Evolutionary conservation across 345 rosid species (phyloP), one percentile per base, ranked within the genome.

Genomic region (Corchorus olitorius): DNA sequence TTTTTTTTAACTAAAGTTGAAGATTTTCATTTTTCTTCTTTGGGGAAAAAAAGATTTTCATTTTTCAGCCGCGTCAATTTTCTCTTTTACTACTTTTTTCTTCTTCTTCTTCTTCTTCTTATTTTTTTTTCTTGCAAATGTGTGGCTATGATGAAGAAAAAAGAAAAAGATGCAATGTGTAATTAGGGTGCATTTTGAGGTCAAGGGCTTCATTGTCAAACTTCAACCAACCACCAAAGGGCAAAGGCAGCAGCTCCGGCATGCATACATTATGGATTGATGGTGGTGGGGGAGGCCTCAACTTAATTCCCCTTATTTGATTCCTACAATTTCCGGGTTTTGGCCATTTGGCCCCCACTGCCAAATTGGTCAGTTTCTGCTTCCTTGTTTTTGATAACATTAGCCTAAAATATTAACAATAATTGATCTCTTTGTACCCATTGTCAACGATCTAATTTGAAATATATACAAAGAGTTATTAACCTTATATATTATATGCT

Each of bases 181-280:
- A 4, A 7, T 10, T 1, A 41, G 37, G 72, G 4, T 46, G 41
- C 39, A 14, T 48, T 67, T 20, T 19, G 12, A 13, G 54, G 60
- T 52, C 15, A 34, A 33, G 73, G 59, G 46, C 60, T 70, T 70
- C 46, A 22, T 52, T 49, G 60, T 67, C 39, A 12, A 67, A 46
- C 17, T 67, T 67, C 8, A 39, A 39, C 55, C 55, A 46, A 67
- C 43, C 34, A 20, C 62, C 62, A n/a, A n/a, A 1, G 62, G 27
- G 34, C 62, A n/a, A n/a, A 1, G 62, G 27, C 8, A 58, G 62
- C 62, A 58, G 62, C 62, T 19, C 34, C 5, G 62, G 14, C 11
- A 58, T 58, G 56, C 34, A 58, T 58, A 16, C 34, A 58, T 58
- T 33, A 58, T 19, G 34, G 35, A 58, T n/a, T 20, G 34, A 58